Base-by-base conservation (phyloP, 2,329 filamentous ascomycete genomes). In the Diaporthe longicolla region DNA sequence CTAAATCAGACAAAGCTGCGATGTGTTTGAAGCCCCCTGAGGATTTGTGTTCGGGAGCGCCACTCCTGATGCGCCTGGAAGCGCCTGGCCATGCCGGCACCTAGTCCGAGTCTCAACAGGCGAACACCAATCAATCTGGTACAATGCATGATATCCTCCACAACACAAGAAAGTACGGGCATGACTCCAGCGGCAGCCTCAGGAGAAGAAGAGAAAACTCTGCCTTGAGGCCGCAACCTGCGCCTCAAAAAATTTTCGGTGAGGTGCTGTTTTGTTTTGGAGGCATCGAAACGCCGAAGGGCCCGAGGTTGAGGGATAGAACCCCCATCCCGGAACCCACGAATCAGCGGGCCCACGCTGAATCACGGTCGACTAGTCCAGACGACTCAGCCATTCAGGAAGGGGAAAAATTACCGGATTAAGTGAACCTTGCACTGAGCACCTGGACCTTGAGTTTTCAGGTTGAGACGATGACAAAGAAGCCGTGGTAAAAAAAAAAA, bases 181-280 rank as follows among this genome's bases (percentile, higher is more conserved):
- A 40, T 68, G 32, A 54, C 48, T 68, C 32, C 63, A 66, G 63
- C 21, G 45, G 29, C 21, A 52, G 15, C 32, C 21, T 21, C 63
- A 66, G 45, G 59, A 32, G 43, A 6, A 32, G 43, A 6, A 19
- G 10, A n/a, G 13, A 52, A 15, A 54, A 50, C 3, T 54, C 63
- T 68, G 63, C 63, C 21, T 54, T 21, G 32, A 3, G 63, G 48
- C 63, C 48, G 63, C 48, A 52, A 68, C 45, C 48, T 35, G 48
- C 48, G 45, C 63, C 63, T 54, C 63, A 68, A 68, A 68, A 68
- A 48, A 68, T 68, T 48, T 68, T 68, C 63, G 63, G 63, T 54
- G 63, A 68, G 29, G 45, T 37, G 29, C 48, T 54, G 63, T 68
- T 68, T 68, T 52, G 63, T 68, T 68, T 54, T 54, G 48, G 32